Evolutionary conservation across 257 asterid genomes (phyloP).

Genomic region (Osmanthus fragrans): DNA sequence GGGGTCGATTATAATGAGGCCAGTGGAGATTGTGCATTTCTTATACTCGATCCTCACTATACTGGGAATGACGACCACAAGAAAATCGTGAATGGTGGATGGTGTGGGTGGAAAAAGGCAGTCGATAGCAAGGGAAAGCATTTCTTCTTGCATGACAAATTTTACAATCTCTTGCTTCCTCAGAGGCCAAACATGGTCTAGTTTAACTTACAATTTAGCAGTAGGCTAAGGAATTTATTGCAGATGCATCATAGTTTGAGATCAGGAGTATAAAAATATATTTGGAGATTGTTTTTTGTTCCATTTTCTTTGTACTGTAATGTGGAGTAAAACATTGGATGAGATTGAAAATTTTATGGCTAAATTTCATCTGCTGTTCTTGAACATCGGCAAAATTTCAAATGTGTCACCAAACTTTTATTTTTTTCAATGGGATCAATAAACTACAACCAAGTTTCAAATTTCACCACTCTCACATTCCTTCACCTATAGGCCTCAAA

Average conservation of each 20-base stretch:
- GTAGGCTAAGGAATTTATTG: neutral
- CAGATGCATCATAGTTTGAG: neutral
- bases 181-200: conserved; percentile 91
- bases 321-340: too few relatives aligned
- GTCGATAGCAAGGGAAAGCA: conserved; percentile 89
- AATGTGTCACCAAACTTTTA: too few relatives aligned
- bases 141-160: conserved; percentile 90
- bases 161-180: conserved; percentile 91
- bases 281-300: neutral
- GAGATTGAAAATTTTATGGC: too few relatives aligned
- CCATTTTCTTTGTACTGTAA: neutral
- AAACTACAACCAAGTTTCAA: too few relatives aligned
- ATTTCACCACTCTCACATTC: too few relatives aligned
- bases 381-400: too few relatives aligned
- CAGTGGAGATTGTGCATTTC: conserved; percentile 91
- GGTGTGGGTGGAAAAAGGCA: conserved; percentile 98
- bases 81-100: conserved; percentile 85
- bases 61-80: conserved; percentile 79
- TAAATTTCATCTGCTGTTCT: too few relatives aligned
- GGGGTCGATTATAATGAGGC: conserved; percentile 87
- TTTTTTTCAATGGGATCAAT: too few relatives aligned
- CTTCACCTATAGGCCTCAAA: too few relatives aligned
- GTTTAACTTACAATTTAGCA: neutral
- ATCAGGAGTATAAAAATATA: too few relatives aligned
- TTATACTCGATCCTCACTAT: conserved; percentile 92